A percentile compares a stretch with the other conserved stretches of the same genome.
phyloP scores from a whole-genome alignment of 179 eudicot genomes.

The Camellia oleifera region DNA sequence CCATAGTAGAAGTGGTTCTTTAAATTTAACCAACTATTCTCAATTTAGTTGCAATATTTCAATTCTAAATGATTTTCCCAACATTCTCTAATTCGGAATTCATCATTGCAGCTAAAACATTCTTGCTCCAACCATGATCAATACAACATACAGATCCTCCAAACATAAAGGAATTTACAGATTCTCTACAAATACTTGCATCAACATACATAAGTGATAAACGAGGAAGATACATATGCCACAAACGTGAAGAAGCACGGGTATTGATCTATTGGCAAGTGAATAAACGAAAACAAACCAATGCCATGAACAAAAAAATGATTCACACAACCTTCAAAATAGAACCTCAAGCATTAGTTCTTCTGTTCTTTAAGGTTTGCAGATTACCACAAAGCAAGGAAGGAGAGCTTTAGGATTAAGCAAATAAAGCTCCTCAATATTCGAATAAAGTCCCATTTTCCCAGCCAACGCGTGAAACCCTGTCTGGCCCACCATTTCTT shows the following conservation, averaged over 20 bases:
- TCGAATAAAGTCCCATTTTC: slow-evolving; percentile 67
- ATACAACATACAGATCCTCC: not conserved
- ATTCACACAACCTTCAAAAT: not conserved
- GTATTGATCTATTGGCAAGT: not conserved
- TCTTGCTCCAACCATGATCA: not conserved
- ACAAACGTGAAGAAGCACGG: not conserved
- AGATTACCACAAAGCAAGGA: slow-evolving; percentile 60
- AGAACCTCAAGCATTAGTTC: not conserved
- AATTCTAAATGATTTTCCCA: too few species aligned
- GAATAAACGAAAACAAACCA: not conserved
- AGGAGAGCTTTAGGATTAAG: slow-evolving; percentile 42
- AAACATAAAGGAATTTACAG: not conserved
- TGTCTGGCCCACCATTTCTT: slow-evolving; percentile 60
- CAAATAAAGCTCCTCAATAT: slow-evolving; percentile 76
- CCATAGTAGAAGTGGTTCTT: too few species aligned
- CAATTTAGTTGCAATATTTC: too few species aligned
- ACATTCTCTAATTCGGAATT: too few species aligned
- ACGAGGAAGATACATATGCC: not conserved
- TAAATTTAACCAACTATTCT: too few species aligned
- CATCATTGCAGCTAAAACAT: too few species aligned
- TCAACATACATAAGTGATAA: not conserved
- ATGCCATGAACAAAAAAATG: not conserved
- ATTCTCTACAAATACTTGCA: not conserved
- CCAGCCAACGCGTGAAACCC: slow-evolving; percentile 88
- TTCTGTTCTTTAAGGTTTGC: slow-evolving; percentile 42